Percentiles rank a stretch among this genome's conserved stretches.
phyloP scores from a whole-genome alignment of 495 filamentous ascomycete species.

The Daldinia childiae region DNA sequence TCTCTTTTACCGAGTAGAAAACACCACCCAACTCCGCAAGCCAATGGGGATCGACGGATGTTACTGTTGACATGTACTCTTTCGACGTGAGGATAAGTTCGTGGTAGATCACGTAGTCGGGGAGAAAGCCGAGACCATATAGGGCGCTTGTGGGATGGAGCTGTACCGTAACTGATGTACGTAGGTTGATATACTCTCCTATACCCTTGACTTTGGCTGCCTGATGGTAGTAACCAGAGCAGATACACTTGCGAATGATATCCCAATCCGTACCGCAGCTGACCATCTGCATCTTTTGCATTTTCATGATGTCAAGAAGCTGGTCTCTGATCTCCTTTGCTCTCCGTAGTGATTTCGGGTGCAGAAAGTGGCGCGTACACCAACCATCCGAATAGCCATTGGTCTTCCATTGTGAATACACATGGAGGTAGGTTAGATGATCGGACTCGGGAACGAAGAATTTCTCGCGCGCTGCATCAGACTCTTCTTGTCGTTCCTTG shows the following conservation, averaged over 20 bases:
- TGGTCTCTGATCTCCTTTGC: constrained; percentile 96
- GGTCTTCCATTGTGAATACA: constrained; percentile 93
- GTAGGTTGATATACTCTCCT: constrained; percentile 95
- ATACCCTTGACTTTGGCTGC: constrained; percentile 97
- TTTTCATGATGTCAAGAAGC: constrained; percentile 91
- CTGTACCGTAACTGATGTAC: constrained; percentile 92
- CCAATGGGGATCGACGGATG: constrained; percentile 97
- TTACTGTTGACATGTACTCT: constrained; percentile 99
- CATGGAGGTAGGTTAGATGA: constrained; percentile 93
- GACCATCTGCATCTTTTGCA: constrained; percentile 86
- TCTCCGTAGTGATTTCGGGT: constrained; percentile 87
- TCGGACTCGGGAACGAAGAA: constrained; percentile 99
- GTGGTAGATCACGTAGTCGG: constrained; percentile 98
- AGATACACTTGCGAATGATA: constrained; percentile 93
- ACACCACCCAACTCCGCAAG: constrained; percentile 98
- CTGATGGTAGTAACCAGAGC: constrained; percentile 97
- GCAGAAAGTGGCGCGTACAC: constrained; percentile 92
- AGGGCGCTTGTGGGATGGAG: constrained; percentile 93
- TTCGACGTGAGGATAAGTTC: constrained; percentile 96
- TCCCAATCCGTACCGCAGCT: constrained; percentile 98
- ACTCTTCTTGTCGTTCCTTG: constrained; percentile 96
- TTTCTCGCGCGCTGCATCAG: constrained; percentile 95
- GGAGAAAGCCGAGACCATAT: constrained; percentile 91
- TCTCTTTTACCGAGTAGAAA: constrained; percentile 98
- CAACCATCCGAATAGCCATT: constrained; percentile 91